phyloP scores from a whole-genome alignment of 345 rosid species.

The Kandelia obovata region DNA sequence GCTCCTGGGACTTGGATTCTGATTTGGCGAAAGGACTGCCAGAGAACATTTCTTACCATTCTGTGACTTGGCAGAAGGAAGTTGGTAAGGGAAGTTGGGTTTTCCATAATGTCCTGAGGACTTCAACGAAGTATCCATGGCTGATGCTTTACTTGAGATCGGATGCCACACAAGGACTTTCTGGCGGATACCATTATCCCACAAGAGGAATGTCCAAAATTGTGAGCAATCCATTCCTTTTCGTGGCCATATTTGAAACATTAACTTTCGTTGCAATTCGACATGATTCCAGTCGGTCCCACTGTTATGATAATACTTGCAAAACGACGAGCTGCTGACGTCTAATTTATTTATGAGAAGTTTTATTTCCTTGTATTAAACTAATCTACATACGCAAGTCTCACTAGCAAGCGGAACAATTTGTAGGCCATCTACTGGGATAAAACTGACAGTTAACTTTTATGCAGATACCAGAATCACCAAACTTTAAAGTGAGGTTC shows the following conservation, averaged over 20 bases:
- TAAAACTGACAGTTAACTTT: background rate
- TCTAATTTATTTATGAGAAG: no score
- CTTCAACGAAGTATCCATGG: constrained; percentile 32
- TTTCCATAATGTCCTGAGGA: constrained; percentile 24
- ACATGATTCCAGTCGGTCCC: background rate
- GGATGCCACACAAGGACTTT: constrained; percentile 21
- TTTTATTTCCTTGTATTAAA: background rate
- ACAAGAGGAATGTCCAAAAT: constrained; percentile 30
- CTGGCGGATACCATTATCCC: constrained; percentile 30
- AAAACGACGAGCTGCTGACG: no score
- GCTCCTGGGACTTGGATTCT: constrained; percentile 61
- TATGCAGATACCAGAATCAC: constrained; percentile 28
- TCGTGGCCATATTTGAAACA: no score
- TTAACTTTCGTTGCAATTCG: background rate
- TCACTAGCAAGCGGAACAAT: constrained; percentile 10
- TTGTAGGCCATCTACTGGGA: background rate
- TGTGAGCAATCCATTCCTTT: constrained; percentile 12
- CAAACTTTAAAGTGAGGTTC: constrained; percentile 30
- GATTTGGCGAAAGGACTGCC: constrained; percentile 9
- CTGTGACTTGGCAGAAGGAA: constrained; percentile 23
- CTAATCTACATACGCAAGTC: background rate
- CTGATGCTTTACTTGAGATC: constrained; percentile 35
- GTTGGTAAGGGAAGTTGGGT: constrained; percentile 25
- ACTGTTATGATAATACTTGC: no score
- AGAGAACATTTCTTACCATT: constrained; percentile 17